Conservation (phyloP, 768 basidiomycete species). For the Chiua virens region DNA sequence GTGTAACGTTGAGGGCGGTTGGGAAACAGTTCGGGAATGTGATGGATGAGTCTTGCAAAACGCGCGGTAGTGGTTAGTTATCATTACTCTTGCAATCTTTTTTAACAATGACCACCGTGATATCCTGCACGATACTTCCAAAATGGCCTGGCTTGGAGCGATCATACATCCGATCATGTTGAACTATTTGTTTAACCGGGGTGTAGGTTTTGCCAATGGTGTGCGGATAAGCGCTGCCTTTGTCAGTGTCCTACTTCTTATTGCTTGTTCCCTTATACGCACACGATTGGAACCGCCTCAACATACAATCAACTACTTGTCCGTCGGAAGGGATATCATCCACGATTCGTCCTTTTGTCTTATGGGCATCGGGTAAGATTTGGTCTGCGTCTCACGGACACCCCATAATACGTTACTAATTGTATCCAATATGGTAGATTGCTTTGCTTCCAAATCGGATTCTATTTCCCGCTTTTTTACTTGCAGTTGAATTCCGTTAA, state of each 20-base stretch:
- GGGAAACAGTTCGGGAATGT: too few species aligned
- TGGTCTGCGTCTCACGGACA: not conserved
- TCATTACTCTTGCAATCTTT: too few species aligned
- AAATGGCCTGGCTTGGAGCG: too few species aligned
- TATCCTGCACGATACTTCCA: too few species aligned
- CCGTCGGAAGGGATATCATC: slow-evolving; percentile 12
- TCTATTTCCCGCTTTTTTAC: slow-evolving; percentile 56
- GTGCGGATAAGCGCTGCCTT: slow-evolving; percentile 51
- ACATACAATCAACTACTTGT: slow-evolving; percentile 12
- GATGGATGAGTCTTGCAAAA: too few species aligned
- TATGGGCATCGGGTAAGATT: slow-evolving; percentile 21
- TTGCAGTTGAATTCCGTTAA: slow-evolving; percentile 52
- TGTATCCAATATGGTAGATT: slow-evolving; percentile 4
- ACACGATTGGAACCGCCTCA: slow-evolving; percentile 40
- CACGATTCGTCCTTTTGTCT: slow-evolving; percentile 19
- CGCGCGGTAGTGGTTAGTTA: too few species aligned
- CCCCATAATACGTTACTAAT: not conserved
- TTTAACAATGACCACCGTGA: too few species aligned
- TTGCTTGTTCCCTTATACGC: slow-evolving; percentile 33
- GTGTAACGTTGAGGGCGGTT: too few species aligned
- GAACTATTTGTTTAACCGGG: slow-evolving; percentile 23
- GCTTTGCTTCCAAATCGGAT: slow-evolving; percentile 33
- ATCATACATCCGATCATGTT: slow-evolving; percentile 31
- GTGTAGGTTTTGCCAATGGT: slow-evolving; percentile 43
- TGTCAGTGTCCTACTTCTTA: slow-evolving; percentile 35